Base-by-base conservation (phyloP, 179 eudicot species). In the Beta lomatogona region DNA sequence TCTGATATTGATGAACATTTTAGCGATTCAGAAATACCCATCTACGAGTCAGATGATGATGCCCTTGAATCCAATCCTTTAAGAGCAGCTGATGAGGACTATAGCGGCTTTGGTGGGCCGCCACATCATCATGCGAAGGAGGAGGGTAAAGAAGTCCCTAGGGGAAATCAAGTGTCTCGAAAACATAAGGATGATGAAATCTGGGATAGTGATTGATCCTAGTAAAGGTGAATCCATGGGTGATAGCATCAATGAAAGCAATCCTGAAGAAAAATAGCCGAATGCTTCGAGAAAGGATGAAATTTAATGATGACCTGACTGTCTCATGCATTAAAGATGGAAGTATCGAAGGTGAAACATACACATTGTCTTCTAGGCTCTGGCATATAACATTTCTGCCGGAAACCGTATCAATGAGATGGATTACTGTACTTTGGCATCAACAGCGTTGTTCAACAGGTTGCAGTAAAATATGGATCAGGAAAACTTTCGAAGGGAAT, bases 131-230 rank as follows among this genome's bases (percentile, higher is more conserved):
- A 22, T 53, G n/a, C 58, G 31, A 78, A 85, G 77, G 83, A 66
- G 21, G 84, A 82, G 44, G 84, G 64, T 25, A 79, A 22, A 69
- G 75, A 50, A 44, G 73, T 13, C 50, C 60, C 77, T 19, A 79
- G 65, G 64, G 61, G 80, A 79, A 81, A 83, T 78, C 77, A 22
- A 79, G 80, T 11, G 46, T 70, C 86, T 0, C 71, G 52, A 16
- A 82, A 86, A 72, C 84, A 81, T 14, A 63, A 77, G 25, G 97
- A 93, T 81, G 97, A 91, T 82, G 94, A 92, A 74, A 48, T 80
- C 70, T 92, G 93, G 98, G 98, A 93, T 68, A 93, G 98, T 81
- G 98, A 93, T 85, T 93, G 74, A 88, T 64, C 60, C 60, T 58
- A 9, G 68, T 58, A 31, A 58, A 31, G 57, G 41, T 50, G 55